A percentile compares a stretch with the other conserved stretches of the same genome.
phyloP scores from a whole-genome alignment of 371 early-diverging fungal species.

The Polyrhizophydium stewartii region DNA sequence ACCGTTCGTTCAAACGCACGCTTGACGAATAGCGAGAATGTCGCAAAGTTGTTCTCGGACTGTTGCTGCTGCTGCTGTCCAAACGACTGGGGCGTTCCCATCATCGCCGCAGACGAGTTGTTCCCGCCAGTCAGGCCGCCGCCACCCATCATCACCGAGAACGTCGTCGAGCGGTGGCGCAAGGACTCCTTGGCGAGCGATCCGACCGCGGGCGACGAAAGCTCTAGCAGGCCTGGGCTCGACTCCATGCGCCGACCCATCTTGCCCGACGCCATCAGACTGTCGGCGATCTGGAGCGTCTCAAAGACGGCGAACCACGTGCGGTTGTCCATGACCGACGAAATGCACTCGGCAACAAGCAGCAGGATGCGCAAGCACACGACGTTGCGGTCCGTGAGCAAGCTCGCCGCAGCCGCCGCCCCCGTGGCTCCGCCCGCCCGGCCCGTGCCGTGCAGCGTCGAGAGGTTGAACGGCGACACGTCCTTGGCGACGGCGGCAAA shows the following conservation, averaged over 20 bases:
- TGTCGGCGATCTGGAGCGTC: constrained; percentile 83
- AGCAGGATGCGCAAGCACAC: constrained; percentile 72
- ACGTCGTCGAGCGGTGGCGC: neutral
- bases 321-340: constrained; percentile 62
- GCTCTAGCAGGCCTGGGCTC: constrained; percentile 1
- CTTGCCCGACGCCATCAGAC: constrained; percentile 46
- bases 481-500: constrained; percentile 1
- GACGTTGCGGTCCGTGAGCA: constrained; percentile 72
- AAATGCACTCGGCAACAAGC: constrained; percentile 68
- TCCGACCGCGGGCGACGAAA: neutral
- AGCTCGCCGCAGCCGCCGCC: neutral
- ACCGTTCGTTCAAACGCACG: constrained; percentile 71
- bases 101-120: neutral
- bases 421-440: neutral
- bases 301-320: constrained; percentile 87
- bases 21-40: constrained; percentile 35
- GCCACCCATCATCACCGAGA: neutral
- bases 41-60: constrained; percentile 33
- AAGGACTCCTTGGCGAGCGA: neutral
- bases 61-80: too few species aligned
- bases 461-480: constrained; percentile 4
- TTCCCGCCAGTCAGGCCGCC: neutral
- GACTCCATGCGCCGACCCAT: constrained; percentile 23
- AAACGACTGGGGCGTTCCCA: neutral
- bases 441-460: neutral